Conservation (phyloP, 768 basidiomycete species). For the Boletus pseudopeckii region DNA sequence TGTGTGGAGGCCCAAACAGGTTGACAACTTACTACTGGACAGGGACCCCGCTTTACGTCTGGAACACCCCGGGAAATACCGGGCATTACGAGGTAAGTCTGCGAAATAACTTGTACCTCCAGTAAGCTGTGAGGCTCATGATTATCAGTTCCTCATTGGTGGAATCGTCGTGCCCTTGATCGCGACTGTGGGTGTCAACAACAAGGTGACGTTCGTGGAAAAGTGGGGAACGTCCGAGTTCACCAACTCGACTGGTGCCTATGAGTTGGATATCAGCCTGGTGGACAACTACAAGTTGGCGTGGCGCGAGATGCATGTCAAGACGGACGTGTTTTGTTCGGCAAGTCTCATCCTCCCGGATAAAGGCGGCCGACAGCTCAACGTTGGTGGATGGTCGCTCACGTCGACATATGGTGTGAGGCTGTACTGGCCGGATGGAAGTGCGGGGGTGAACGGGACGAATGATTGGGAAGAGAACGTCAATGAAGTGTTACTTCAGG, state of each 20-base stretch:
- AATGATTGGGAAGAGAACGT: conserved; percentile 80
- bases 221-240: conserved; percentile 64
- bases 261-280: conserved; percentile 69
- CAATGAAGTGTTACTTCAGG: conserved; percentile 57
- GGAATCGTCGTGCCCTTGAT: conserved; percentile 72
- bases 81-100: conserved; percentile 65
- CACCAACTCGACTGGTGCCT: conserved; percentile 69
- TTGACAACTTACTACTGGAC: conserved; percentile 56
- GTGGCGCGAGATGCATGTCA: conserved; percentile 75
- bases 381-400: conserved; percentile 52
- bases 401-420: conserved; percentile 71
- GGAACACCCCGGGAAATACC: conserved; percentile 62
- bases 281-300: conserved; percentile 41
- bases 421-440: conserved; percentile 68
- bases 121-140: neutral
- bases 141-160: conserved; percentile 41
- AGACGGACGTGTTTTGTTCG: conserved; percentile 80
- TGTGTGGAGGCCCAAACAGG: conserved; percentile 60
- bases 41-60: conserved; percentile 47
- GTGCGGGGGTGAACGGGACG: conserved; percentile 64
- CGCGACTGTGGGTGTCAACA: conserved; percentile 74
- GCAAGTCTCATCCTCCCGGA: conserved; percentile 73
- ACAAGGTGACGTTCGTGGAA: conserved; percentile 79
- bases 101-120: neutral
- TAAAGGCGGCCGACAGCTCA: conserved; percentile 45